phyloP scores from a whole-genome alignment of 2,329 filamentous ascomycete genomes.

The Colletotrichum sp. region DNA sequence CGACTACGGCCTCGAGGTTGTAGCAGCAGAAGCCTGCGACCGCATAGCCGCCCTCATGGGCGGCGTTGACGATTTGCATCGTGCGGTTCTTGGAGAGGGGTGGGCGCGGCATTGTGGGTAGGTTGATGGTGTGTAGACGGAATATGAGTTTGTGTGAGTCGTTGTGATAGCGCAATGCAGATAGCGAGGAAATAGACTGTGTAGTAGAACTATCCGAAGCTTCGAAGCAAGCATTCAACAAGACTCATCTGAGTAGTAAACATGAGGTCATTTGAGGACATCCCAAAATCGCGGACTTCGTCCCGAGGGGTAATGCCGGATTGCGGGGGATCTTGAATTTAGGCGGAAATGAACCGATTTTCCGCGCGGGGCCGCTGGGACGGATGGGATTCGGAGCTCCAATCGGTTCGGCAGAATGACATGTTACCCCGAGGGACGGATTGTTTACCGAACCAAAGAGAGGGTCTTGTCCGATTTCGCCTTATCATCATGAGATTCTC shows the following conservation, averaged over 20 bases:
- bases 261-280: background rate
- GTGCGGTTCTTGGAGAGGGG: constrained; percentile 18
- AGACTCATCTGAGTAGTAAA: background rate
- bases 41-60: constrained; percentile 59
- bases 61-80: constrained; percentile 54
- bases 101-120: background rate
- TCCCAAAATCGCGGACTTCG: background rate
- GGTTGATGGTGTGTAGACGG: background rate
- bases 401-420: background rate
- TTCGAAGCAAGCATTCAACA: background rate
- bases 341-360: background rate
- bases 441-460: background rate
- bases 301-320: background rate
- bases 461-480: background rate
- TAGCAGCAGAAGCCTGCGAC: constrained; percentile 57
- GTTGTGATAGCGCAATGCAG: background rate
- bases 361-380: background rate
- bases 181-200: rapidly evolving
- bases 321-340: background rate
- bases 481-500: background rate
- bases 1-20: constrained; percentile 74
- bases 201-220: rapidly evolving
- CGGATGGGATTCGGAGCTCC: background rate
- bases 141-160: background rate
- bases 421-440: background rate